A percentile compares a stretch with the other conserved stretches of the same genome.
Conservation (phyloP, 768 basidiomycete species). For the Lactifluus subvellereus region DNA sequence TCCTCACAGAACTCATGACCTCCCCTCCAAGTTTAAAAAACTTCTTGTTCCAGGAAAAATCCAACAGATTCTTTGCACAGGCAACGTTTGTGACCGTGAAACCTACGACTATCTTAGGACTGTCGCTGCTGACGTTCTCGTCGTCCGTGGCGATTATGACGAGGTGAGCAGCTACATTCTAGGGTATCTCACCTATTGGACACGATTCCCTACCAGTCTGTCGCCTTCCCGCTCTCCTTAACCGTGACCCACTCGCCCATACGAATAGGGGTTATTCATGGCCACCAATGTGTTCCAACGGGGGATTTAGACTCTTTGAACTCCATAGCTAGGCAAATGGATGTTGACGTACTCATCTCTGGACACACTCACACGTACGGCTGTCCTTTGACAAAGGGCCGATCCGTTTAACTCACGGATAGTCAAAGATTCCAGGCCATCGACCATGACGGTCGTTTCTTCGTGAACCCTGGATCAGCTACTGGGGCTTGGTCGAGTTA, state of each 20-base stretch:
- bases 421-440: constrained; percentile 80
- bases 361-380: constrained; percentile 92
- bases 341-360: constrained; percentile 90
- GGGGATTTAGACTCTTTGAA: constrained; percentile 90
- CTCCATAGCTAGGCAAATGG: constrained; percentile 89
- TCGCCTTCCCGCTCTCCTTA: constrained; percentile 71
- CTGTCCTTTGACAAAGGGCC: background rate
- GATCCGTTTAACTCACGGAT: background rate
- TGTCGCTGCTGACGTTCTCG: constrained; percentile 88
- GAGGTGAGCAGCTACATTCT: constrained; percentile 50
- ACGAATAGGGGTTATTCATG: constrained; percentile 88
- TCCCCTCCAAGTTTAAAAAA: constrained; percentile 96
- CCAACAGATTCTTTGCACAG: constrained; percentile 94
- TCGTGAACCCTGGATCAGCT: constrained; percentile 92
- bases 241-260: constrained; percentile 81
- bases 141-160: constrained; percentile 93
- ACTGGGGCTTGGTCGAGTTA: constrained; percentile 91
- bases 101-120: constrained; percentile 95
- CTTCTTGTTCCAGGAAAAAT: constrained; percentile 88
- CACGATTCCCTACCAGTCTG: constrained; percentile 38
- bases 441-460: constrained; percentile 88
- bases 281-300: constrained; percentile 87
- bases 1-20: constrained; percentile 82
- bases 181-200: background rate
- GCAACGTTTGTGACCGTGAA: constrained; percentile 95